Percentiles rank a stretch among this genome's conserved stretches.
phyloP scores from a whole-genome alignment of 2,329 filamentous ascomycete species.

The Didymella segeticola region DNA sequence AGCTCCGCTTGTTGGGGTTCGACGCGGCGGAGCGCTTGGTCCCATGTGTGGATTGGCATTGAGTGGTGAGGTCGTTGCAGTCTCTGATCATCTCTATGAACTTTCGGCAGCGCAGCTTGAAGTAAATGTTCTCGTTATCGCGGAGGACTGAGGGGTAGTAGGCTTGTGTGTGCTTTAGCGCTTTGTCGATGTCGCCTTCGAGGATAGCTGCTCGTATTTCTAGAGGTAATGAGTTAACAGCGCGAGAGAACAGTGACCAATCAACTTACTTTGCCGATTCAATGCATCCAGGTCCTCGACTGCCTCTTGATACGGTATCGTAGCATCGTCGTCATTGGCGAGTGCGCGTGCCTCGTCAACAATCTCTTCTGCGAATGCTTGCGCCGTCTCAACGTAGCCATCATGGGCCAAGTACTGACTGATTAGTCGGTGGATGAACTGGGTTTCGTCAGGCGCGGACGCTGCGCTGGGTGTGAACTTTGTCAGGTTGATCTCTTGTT shows the following conservation, averaged over 20 bases:
- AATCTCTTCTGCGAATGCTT: constrained; percentile 85
- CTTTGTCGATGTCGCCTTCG: constrained; percentile 89
- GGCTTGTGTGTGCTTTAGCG: constrained; percentile 78
- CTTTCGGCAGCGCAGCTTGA: constrained; percentile 85
- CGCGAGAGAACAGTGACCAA: no score
- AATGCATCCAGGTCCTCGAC: constrained; percentile 86
- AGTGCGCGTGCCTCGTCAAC: constrained; percentile 75
- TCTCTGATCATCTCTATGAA: constrained; percentile 83
- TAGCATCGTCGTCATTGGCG: constrained; percentile 59
- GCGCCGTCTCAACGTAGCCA: constrained; percentile 91
- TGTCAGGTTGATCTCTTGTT: constrained; percentile 39
- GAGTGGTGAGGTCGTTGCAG: constrained; percentile 52
- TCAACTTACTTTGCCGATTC: constrained; percentile 79
- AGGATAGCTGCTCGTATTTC: constrained; percentile 86
- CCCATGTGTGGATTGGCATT: constrained; percentile 30
- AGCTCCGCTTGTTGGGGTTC: constrained; percentile 39
- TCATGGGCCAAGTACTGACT: constrained; percentile 93
- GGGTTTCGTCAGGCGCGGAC: constrained; percentile 67
- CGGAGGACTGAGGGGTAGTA: constrained; percentile 83
- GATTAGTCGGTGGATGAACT: constrained; percentile 81
- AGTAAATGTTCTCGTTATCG: constrained; percentile 83
- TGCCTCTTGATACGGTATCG: constrained; percentile 66
- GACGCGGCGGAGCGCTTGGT: constrained; percentile 39
- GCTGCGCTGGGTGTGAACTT: constrained; percentile 28
- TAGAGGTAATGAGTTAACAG: no score